Conservation (phyloP, 2,329 filamentous ascomycete genomes). For the Diaporthe vexans region DNA sequence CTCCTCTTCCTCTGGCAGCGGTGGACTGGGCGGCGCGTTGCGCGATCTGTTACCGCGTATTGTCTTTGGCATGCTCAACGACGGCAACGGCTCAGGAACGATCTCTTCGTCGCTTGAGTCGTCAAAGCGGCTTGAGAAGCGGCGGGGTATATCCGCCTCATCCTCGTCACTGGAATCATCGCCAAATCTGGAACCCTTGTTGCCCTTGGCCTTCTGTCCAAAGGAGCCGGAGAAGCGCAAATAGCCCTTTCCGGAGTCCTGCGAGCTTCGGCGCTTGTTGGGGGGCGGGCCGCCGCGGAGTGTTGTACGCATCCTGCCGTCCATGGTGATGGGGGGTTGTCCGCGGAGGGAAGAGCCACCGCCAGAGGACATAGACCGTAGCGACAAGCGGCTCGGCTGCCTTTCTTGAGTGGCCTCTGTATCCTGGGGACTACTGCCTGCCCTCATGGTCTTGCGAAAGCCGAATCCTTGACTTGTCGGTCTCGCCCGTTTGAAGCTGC, state of each 20-base stretch:
- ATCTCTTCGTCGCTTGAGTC: constrained; percentile 75
- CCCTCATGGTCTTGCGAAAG: constrained; percentile 83
- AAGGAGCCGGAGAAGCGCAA: constrained; percentile 37
- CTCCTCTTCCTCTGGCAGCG: constrained; percentile 61
- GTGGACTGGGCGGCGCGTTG: constrained; percentile 43
- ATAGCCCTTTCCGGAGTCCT: constrained; percentile 38
- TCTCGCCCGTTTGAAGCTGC: constrained; percentile 82
- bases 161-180: constrained; percentile 50
- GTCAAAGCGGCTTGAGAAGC: constrained; percentile 66
- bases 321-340: constrained; percentile 53
- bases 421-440: constrained; percentile 49
- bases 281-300: constrained; percentile 57
- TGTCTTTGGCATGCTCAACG: constrained; percentile 45
- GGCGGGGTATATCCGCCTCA: constrained; percentile 48
- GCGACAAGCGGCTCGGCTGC: constrained; percentile 67
- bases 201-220: constrained; percentile 35
- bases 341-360: constrained; percentile 51
- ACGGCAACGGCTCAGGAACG: constrained; percentile 48
- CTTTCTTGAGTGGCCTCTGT: constrained; percentile 23
- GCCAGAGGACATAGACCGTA: constrained; percentile 79
- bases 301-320: constrained; percentile 62
- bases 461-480: constrained; percentile 64
- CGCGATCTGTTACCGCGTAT: constrained; percentile 37
- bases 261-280: constrained; percentile 31
- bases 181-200: constrained; percentile 48